Evolutionary conservation across 257 asterid species (phyloP), one percentile per base, ranked within the genome.

Genomic region (Gentiana straminea): DNA sequence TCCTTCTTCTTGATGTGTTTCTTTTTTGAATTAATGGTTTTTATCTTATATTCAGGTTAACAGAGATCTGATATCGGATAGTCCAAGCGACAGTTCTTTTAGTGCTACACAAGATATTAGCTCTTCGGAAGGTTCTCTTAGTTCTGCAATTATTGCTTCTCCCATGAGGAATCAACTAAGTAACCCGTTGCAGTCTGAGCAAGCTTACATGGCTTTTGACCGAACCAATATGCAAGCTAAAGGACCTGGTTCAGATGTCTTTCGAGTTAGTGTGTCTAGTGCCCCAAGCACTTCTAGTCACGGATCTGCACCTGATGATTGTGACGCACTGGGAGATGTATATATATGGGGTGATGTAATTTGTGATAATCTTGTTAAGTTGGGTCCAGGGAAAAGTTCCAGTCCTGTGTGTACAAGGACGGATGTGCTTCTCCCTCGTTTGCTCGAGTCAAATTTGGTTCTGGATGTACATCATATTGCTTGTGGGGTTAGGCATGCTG

Each of bases 231-330:
- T 89, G 95, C 97, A 86, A 68, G 82, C 55, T 64, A 86, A 76
- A 75, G 93, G 84, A 73, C 76, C 91, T 69, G 76, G 75, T 64
- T 80, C 94, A 64, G 97, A 89, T 71, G 79, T 86, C 78, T 75
- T 89, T 58, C 84, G 97, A 66, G 95, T 84, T 61, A 89, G 97
- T 52, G 90, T 86, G 57, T 89, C 97, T 62, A 86, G 97, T 66
- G 97, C 90, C 63, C 97, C 88, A 51, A 89, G 97, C 73, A 89
- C 95, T 57, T 86, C 97, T 57, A 89, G 97, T 73, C 94, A 89
- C 53, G 95, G 97, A 58, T 89, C 97, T 61, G 93, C 84, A 35
- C 88, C 84, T 8, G 93, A 86, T 66, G 97, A 89, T 60, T 89
- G 94, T 67, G 97, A 89, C 74, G 95, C 87, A 8, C 66, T 86